Evolutionary conservation across 768 basidiomycete species (phyloP).

Genomic region (Amanita exitialis): DNA sequence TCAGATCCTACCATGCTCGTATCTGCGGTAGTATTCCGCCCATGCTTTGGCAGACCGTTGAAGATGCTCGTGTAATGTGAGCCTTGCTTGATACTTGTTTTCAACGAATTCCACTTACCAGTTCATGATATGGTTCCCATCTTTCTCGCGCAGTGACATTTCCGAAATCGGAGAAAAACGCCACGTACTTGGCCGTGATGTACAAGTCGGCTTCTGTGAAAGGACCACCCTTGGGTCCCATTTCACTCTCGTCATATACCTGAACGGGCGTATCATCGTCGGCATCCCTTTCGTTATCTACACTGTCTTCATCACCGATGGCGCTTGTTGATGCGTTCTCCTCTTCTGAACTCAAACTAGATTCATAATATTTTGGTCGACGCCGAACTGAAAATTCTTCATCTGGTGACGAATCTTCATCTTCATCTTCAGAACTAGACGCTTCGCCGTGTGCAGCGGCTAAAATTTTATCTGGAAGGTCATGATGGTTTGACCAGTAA

Average conservation of each 20-base stretch:
- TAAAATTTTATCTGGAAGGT: conserved; percentile 57
- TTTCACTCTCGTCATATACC: conserved; percentile 30
- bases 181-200: conserved; percentile 49
- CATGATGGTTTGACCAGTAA: conserved; percentile 59
- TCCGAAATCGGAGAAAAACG: conserved; percentile 36
- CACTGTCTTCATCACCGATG: conserved; percentile 16
- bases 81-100: background rate
- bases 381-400: conserved; percentile 10
- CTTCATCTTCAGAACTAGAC: conserved; percentile 15
- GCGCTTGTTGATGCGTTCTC: conserved; percentile 14
- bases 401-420: conserved; percentile 13
- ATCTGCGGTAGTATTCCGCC: conserved; percentile 47
- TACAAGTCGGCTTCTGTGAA: conserved; percentile 58
- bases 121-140: conserved; percentile 45
- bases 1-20: conserved; percentile 34
- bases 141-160: conserved; percentile 30
- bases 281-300: conserved; percentile 23
- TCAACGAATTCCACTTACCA: conserved; percentile 23
- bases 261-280: conserved; percentile 21
- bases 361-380: conserved; percentile 15
- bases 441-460: conserved; percentile 31
- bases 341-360: conserved; percentile 13
- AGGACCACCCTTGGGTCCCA: conserved; percentile 40
- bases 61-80: conserved; percentile 29
- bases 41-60: conserved; percentile 49